These are phyloP conservation scores for Chaetothyriales sp. DNA, from an alignment of 2,329 filamentous ascomycete species.

Conservation along the genomic window DNA sequence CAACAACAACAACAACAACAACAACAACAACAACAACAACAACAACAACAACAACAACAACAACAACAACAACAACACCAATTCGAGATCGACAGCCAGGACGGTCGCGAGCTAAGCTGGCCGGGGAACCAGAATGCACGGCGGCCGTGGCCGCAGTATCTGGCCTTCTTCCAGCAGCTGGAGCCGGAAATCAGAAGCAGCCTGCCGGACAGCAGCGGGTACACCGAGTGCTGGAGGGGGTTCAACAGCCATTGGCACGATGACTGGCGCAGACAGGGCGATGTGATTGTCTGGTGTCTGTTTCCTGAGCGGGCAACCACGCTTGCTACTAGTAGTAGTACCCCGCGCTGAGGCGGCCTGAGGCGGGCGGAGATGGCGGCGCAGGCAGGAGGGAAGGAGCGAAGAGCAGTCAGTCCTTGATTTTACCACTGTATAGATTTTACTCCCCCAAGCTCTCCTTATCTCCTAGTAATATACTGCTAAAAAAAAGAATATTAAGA, in stretches of 20 bases:
- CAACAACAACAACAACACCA: too few species aligned
- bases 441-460: too few species aligned
- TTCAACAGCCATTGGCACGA: constrained; percentile 50
- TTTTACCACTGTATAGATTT: too few species aligned
- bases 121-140: constrained; percentile 2
- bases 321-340: constrained; percentile 1
- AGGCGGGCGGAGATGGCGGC: constrained; percentile 1
- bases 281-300: constrained; percentile 47
- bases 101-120: neutral
- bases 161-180: constrained; percentile 42
- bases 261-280: constrained; percentile 44
- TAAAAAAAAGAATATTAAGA: too few species aligned
- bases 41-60: too few species aligned
- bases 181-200: constrained; percentile 33
- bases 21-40: too few species aligned
- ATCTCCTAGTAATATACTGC: too few species aligned
- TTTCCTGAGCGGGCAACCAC: constrained; percentile 15
- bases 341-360: too few species aligned
- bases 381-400: neutral
- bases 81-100: neutral
- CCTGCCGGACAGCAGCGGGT: constrained; percentile 30
- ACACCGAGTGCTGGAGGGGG: constrained; percentile 43
- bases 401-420: too few species aligned
- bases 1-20: too few species aligned
- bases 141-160: constrained; percentile 31